A percentile compares a stretch with the other conserved stretches of the same genome.
Conservation (phyloP, 768 basidiomycete species). For the Suillus subaureus region DNA sequence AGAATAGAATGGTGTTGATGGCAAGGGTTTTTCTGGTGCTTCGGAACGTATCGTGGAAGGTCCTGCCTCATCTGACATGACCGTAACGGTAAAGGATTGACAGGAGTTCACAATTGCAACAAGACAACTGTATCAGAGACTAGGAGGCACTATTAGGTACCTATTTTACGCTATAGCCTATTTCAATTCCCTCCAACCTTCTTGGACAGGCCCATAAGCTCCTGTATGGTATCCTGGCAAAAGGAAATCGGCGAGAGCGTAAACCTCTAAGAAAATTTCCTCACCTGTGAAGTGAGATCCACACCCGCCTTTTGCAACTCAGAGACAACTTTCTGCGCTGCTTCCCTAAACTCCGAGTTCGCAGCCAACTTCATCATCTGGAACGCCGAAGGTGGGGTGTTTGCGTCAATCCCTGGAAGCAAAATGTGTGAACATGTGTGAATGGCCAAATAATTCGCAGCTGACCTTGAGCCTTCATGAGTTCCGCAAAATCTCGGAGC, state of each 20-base stretch:
- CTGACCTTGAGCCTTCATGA: conserved; percentile 52
- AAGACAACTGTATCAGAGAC: conserved; percentile 3
- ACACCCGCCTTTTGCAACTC: conserved; percentile 62
- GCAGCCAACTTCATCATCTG: conserved; percentile 58
- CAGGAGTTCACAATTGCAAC: neutral
- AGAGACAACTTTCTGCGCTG: conserved; percentile 45
- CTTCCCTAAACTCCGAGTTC: conserved; percentile 54
- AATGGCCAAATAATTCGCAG: conserved; percentile 16
- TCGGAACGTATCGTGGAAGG: conserved; percentile 16
- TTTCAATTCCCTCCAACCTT: conserved; percentile 24
- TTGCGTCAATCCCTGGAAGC: conserved; percentile 49
- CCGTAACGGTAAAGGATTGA: neutral
- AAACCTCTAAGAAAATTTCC: conserved; percentile 16
- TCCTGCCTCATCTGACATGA: conserved; percentile 13
- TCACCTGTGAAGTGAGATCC: conserved; percentile 57
- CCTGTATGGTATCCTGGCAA: conserved; percentile 49
- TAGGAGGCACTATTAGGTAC: neutral
- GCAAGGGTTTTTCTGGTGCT: conserved; percentile 48
- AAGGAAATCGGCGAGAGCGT: neutral
- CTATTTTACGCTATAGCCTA: conserved; percentile 2
- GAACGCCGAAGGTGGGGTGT: conserved; percentile 46
- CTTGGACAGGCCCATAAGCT: conserved; percentile 33
- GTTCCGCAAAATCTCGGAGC: conserved; percentile 43
- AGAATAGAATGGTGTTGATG: conserved; percentile 67
- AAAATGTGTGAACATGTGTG: neutral